Base-by-base conservation (phyloP, 495 filamentous ascomycete genomes). In the Aspergillus baeticus region DNA sequence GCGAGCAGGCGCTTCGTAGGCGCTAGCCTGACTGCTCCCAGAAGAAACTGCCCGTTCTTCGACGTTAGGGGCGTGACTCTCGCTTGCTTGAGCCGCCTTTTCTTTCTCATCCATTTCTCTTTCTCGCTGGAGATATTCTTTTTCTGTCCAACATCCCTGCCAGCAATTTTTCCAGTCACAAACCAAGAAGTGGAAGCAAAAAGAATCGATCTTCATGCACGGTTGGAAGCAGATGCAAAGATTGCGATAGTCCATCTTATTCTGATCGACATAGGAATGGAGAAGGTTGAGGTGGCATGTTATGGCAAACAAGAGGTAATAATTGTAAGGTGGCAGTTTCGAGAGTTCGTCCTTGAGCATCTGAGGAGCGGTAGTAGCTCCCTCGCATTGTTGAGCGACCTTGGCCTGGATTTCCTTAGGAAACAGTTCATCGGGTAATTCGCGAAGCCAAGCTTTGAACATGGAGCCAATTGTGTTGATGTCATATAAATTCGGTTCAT, bases 201-300 rank as follows among this genome's bases (percentile, higher is more conserved):
- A 92, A 4, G 83, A 80, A 67, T 96, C 91, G 39, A 96, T 92
- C 63, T 90, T 92, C 81, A 96, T 87, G 70, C 89, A 94, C 5
- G 92, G 92, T 75, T 94, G 90, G 73, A 96, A 95, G 77, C 92
- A 96, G 59, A 96, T 92, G 73, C 89, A 92, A 1, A 96, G 82
- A 59, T 96, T 96, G 61, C 84, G 81, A 68, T 91, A 96, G 68
- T 92, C 87, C 92, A 96, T 96, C 76, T 92, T 93, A 78, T 95
- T 96, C 70, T 88, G 88, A 33, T 90, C 89, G 26, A 86, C 84
- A 65, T 92, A 90, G 0, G 87, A 88, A 56, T 92, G 87, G 13
- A 96, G 83, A 4, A 96, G 81, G 65, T 89, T 92, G 34, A 96
- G 83, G 61, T 96, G 92, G 68, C 92, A 96, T 29, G 92, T 96